Conservation (phyloP, 2,329 filamentous ascomycete genomes). For the Aspergillus hiratsukae region DNA sequence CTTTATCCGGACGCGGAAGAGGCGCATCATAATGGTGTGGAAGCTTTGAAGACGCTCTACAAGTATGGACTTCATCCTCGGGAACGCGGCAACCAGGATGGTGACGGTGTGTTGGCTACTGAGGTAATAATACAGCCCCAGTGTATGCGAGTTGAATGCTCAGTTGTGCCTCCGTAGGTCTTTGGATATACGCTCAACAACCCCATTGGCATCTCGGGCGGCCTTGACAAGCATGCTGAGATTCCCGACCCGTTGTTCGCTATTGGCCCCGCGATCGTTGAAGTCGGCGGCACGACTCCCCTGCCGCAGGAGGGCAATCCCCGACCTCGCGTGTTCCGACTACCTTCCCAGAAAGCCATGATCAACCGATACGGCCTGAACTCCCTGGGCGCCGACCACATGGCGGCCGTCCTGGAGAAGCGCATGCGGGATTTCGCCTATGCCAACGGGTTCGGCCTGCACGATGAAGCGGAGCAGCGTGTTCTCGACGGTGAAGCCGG, state of each 20-base stretch:
- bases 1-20: conserved; percentile 61
- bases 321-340: conserved; percentile 79
- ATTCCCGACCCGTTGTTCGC: conserved; percentile 81
- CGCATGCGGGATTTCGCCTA: conserved; percentile 74
- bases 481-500: conserved; percentile 72
- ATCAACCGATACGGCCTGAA: conserved; percentile 97
- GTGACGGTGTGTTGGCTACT: conserved; percentile 50
- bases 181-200: conserved; percentile 76
- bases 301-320: conserved; percentile 84
- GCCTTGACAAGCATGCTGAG: conserved; percentile 90
- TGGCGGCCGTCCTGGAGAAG: conserved; percentile 73
- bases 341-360: conserved; percentile 77
- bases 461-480: conserved; percentile 60
- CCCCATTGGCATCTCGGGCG: conserved; percentile 90
- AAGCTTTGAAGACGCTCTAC: conserved; percentile 67
- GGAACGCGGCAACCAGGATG: conserved; percentile 64
- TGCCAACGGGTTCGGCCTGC: conserved; percentile 60
- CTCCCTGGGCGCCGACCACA: conserved; percentile 80
- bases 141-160: conserved; percentile 1
- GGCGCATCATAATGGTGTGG: conserved; percentile 78
- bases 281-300: conserved; percentile 87
- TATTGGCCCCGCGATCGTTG: conserved; percentile 79
- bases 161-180: conserved; percentile 42
- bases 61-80: conserved; percentile 72
- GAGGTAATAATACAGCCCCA: conserved; percentile 32